These are phyloP conservation scores for Astrothelium macrocarpum DNA, from an alignment of 495 filamentous ascomycete genomes.

Conservation along the genomic window DNA sequence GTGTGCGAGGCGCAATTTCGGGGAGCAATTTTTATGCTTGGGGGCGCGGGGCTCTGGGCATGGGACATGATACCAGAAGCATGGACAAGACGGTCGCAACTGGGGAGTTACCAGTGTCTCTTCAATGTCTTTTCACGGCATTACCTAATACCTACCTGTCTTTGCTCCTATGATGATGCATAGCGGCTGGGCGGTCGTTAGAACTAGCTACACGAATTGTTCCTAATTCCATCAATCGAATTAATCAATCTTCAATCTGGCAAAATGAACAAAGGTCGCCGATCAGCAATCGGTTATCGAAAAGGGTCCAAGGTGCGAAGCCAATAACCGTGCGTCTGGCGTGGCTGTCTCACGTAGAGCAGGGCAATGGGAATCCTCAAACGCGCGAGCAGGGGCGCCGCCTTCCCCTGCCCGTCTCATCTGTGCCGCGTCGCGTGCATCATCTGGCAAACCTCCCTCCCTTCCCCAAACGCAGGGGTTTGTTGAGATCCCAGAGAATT, in stretches of 20 bases:
- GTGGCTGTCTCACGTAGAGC: neutral
- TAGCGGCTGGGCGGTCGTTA: neutral
- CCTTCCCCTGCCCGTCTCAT: slow-evolving; percentile 3
- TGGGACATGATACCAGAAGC: slow-evolving; percentile 2
- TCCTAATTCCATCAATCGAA: neutral
- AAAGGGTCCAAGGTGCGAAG: neutral
- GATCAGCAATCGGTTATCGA: neutral
- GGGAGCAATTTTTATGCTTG: neutral
- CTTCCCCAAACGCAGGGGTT: neutral
- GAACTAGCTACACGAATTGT: neutral
- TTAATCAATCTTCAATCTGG: neutral
- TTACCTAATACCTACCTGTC: neutral
- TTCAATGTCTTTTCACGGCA: neutral
- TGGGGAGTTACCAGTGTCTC: neutral
- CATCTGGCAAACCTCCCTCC: slow-evolving; percentile 4
- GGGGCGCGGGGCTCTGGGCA: neutral
- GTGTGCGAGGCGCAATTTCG: neutral
- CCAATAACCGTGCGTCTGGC: neutral
- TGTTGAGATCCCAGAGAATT: too few relatives aligned
- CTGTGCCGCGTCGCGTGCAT: slow-evolving; percentile 6
- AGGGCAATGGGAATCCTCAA: neutral
- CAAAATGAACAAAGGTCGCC: neutral
- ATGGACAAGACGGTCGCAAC: neutral
- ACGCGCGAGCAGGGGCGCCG: neutral
- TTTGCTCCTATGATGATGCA: neutral